Base-by-base conservation (phyloP, 2,329 filamentous ascomycete genomes). In the Diaporthe batatas region DNA sequence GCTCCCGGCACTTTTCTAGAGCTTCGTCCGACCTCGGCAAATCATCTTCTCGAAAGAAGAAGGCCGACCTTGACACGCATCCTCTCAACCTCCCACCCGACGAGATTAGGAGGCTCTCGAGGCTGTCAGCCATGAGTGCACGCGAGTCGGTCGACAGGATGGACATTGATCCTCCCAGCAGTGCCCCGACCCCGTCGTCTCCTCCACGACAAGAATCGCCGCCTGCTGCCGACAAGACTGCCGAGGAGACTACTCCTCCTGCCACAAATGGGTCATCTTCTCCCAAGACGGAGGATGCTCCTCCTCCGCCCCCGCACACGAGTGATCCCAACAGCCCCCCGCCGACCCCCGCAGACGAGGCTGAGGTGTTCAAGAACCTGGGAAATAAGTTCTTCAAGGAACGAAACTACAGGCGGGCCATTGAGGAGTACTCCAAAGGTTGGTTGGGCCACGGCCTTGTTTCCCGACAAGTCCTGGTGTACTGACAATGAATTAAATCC, bases 381-480 rank as follows among this genome's bases (percentile, higher is more conserved):
- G 96, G 96, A 73, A 99, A 99, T 86, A 96, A 96, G 80, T 96
- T 94, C 80, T 99, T 98, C 89, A 98, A 98, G 86, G 94, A 95
- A 76, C 94, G 93, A 81, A 94, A 98, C 79, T 99, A 96, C 82
- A 85, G 88, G 74, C 92, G 93, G 80, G 96, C 96, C 32, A 95
- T 98, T 81, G 90, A 93, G 77, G 94, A 98, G 83, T 99, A 98
- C 83, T 94, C 93, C 77, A 98, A 97, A 90, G 96, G 96, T 98
- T 58, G 51, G 51, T 59, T 73, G 44, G 34, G 34, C 39, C 29
- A 47, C 64, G 72, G 39, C 62, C n/a, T 54, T 65, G n/a, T 77
- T 74, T 75, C 70, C 77, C 36, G 49, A 21, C 16, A 6, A n/a
- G 39, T 5, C 14, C n/a, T 54, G 36, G 44, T 47, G 47, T 70